Conservation (phyloP, 176 grass and related monocot species). For the Oryza glaberrima region DNA sequence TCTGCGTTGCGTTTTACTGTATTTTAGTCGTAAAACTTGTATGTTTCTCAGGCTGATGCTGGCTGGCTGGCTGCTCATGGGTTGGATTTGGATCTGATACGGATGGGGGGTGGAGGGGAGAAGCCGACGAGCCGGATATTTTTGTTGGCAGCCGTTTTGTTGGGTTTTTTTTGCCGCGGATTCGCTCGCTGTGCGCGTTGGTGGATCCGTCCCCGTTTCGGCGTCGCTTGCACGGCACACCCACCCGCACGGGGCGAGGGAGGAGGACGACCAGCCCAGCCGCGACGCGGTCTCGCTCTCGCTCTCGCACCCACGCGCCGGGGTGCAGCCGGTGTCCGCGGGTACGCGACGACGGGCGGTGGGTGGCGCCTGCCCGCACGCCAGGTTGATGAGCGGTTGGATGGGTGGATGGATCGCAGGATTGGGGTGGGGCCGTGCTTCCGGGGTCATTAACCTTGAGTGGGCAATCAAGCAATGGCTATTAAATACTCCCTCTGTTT, state of each 20-base stretch:
- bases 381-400: no score
- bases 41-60: not conserved
- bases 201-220: constrained; percentile 40
- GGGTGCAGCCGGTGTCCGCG: no score
- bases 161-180: not conserved
- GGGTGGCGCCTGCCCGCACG: no score
- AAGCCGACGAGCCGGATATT: constrained; percentile 43
- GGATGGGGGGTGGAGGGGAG: not conserved
- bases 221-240: constrained; percentile 49
- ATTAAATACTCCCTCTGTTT: no score
- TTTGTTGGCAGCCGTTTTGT: not conserved
- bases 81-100: not conserved
- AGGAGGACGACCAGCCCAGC: not conserved
- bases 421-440: no score
- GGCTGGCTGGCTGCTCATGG: not conserved
- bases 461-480: no score
- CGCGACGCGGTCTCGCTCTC: not conserved
- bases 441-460: no score
- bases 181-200: not conserved
- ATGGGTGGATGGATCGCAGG: no score
- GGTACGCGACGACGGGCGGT: no score
- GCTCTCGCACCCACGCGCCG: no score
- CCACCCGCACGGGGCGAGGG: not conserved
- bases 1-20: not conserved
- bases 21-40: constrained; percentile 2